Base-by-base conservation (phyloP, 108 stramenopile genomes). In the Cyclotella sp. region DNA sequence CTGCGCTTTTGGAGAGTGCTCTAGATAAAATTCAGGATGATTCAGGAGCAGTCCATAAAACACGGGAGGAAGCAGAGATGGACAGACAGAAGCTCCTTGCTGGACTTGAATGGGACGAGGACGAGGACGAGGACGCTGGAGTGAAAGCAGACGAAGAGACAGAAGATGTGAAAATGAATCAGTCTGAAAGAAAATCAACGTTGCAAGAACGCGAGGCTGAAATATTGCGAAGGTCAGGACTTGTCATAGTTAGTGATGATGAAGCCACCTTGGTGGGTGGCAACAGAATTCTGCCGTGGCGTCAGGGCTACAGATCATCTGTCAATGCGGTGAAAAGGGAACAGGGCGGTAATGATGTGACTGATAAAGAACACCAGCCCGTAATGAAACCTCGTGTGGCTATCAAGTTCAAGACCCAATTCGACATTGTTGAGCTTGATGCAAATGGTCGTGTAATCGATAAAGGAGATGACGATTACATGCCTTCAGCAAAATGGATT, bases 371-470 rank as follows among this genome's bases (percentile, higher is more conserved):
- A 57, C 66, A 46, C 29, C 58, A 67, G 14, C 45, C 62, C 30
- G 39, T 43, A 47, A 43, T 58, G 40, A 60, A 81, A 81, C 51
- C 51, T 46, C 47, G 83, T 67, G 68, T 53, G 16, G 26, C 58
- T 39, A 88, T 95, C 44, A 79, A 81, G 67, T 95, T 95, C 69
- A 84, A 82, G 64, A 85, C 86, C n/a, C 85, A 88, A 46, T 95
- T 92, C 64, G 94, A 92, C 73, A 84, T 95, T 28, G 89, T 95
- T 0, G 91, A 95, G 61, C 72, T 95, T 41, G 91, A 95, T 81
- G 83, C 85, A 0, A 70, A 81, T 64, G 94, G 94, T 13, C 81
- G 84, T 68, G 89, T 95, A 15, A 86, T 95, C 49, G 94, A 95
- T 64, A 92, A 92, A 79, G 81, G 81, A 10, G 95, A 93, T 62